These are phyloP conservation scores for Helichrysum umbraculigerum DNA, from an alignment of 129 eudicot genomes.

Conservation along the genomic window DNA sequence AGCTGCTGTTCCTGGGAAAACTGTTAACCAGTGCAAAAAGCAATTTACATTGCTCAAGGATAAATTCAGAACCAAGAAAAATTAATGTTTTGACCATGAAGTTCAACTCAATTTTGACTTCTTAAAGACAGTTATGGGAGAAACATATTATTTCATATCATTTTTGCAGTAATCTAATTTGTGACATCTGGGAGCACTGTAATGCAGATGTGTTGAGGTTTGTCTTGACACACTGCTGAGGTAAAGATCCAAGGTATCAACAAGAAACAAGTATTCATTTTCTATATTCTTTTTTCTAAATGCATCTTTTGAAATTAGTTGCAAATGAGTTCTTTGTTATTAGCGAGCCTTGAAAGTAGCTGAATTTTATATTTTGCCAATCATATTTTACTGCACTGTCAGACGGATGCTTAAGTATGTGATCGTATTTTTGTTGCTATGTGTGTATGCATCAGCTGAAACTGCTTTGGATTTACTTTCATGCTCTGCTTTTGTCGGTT, in stretches of 20 bases:
- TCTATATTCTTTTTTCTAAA: conserved; percentile 27
- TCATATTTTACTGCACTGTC: conserved; percentile 16
- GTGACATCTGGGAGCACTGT: not conserved
- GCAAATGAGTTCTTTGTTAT: conserved; percentile 21
- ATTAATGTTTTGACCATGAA: conserved; percentile 1
- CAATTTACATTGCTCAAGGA: conserved; percentile 76
- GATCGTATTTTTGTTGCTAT: conserved; percentile 28
- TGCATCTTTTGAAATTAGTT: conserved; percentile 9
- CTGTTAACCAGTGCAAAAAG: conserved; percentile 85
- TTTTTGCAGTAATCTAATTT: conserved; percentile 6
- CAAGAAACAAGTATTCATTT: conserved; percentile 19
- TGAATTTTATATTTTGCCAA: conserved; percentile 1
- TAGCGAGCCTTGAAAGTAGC: conserved; percentile 14
- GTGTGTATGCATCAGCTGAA: conserved; percentile 5
- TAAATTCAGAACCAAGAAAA: conserved; percentile 81
- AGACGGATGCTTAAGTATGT: conserved; percentile 16
- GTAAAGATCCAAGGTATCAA: conserved; percentile 13
- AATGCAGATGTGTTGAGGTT: conserved; percentile 19
- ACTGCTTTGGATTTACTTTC: conserved; percentile 4
- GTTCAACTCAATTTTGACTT: conserved; percentile 23
- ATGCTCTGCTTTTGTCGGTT: not conserved
- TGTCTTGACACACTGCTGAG: conserved; percentile 14
- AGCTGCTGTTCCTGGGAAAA: conserved; percentile 93
- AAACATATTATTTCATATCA: conserved; percentile 21
- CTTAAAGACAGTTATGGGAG: conserved; percentile 1